Evolutionary conservation across 176 grass and related monocot genomes (phyloP).

Genomic region (Avena insularis): DNA sequence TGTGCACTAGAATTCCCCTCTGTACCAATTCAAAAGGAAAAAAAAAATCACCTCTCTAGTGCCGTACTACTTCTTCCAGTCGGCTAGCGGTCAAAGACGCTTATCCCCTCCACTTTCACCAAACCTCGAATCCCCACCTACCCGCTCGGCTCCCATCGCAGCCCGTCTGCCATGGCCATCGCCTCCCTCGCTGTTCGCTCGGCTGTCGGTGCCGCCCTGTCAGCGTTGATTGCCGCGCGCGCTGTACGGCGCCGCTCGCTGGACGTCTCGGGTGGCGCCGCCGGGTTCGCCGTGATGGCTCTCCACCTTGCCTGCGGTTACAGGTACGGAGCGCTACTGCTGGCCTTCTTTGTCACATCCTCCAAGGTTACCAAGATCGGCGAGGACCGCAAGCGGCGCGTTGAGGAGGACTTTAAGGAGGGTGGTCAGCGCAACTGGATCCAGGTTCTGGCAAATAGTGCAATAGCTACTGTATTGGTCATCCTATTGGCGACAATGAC

Average conservation of each 20-base stretch:
- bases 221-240: conserved; percentile 57
- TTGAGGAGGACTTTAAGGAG: conserved; percentile 88
- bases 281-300: conserved; percentile 81
- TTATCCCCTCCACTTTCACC: no score
- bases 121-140: neutral
- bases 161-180: conserved; percentile 28
- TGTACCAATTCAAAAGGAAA: no score
- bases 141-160: neutral
- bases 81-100: no score
- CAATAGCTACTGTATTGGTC: conserved; percentile 64
- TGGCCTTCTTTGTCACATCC: conserved; percentile 84
- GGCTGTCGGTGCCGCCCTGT: conserved; percentile 45
- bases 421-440: conserved; percentile 93
- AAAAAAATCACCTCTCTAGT: no score
- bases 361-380: conserved; percentile 87
- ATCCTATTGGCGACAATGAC: conserved; percentile 54
- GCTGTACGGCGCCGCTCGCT: conserved; percentile 66
- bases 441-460: conserved; percentile 89
- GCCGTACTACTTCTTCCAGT: no score
- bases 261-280: conserved; percentile 62
- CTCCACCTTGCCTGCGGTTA: conserved; percentile 79
- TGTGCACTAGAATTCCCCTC: no score
- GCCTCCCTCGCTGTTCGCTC: conserved; percentile 50
- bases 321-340: conserved; percentile 76
- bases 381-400: conserved; percentile 64